These are phyloP conservation scores for Debaryomyces prosopidis DNA, from an alignment of 805 yeast genomes.

Conservation along the genomic window DNA sequence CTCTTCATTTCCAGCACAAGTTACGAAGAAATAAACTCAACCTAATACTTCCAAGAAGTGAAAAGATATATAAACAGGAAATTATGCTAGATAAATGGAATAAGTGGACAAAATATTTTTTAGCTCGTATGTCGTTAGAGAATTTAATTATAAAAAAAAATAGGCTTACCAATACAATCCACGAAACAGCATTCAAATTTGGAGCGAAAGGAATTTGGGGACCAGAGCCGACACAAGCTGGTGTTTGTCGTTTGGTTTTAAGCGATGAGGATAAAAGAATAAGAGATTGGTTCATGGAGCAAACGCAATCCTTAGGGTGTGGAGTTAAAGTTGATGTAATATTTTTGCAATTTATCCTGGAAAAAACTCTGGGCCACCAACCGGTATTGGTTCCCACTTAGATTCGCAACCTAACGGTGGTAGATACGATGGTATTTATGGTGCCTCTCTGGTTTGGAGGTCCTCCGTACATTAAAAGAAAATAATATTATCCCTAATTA, in stretches of 20 bases:
- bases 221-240: slow-evolving; percentile 42
- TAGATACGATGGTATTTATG: slow-evolving; percentile 70
- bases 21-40: too few relatives aligned
- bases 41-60: too few relatives aligned
- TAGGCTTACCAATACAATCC: slow-evolving; percentile 58
- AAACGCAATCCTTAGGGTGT: slow-evolving; percentile 56
- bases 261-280: slow-evolving; percentile 62
- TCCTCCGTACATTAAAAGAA: slow-evolving; percentile 63
- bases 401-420: slow-evolving; percentile 84
- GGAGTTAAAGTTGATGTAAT: slow-evolving; percentile 60
- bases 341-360: slow-evolving; percentile 70
- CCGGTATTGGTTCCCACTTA: slow-evolving; percentile 71
- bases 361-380: slow-evolving; percentile 48
- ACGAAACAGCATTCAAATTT: slow-evolving; percentile 53
- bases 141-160: background rate
- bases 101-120: too few relatives aligned
- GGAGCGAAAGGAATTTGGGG: slow-evolving; percentile 73
- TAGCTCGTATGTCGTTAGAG: background rate
- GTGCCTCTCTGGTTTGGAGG: slow-evolving; percentile 71
- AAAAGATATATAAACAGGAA: too few relatives aligned
- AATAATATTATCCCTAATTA: slow-evolving; percentile 59
- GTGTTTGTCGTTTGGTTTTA: slow-evolving; percentile 66
- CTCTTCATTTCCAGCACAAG: too few relatives aligned
- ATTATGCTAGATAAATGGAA: too few relatives aligned
- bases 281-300: slow-evolving; percentile 63